Percentiles rank a stretch among this genome's conserved stretches.
phyloP scores from a whole-genome alignment of 1,284 basidiomycete genomes.

The Hortiboletus rubellus region DNA sequence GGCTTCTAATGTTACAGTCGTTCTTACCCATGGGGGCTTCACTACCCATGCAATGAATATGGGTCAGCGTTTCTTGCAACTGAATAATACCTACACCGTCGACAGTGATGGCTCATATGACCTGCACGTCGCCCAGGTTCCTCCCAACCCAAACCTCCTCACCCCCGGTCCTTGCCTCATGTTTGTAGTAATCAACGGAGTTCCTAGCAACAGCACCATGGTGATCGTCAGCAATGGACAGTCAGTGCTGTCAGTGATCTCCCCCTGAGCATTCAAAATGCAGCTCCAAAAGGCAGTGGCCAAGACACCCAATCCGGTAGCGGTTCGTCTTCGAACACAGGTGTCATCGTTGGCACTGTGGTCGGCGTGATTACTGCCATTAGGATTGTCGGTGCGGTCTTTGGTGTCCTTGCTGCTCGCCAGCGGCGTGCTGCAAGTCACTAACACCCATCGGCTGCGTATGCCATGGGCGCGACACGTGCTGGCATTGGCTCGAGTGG shows the following conservation, averaged over 20 bases:
- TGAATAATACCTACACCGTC: constrained; percentile 83
- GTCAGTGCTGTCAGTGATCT: constrained; percentile 45
- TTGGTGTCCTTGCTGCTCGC: constrained; percentile 48
- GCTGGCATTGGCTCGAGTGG: constrained; percentile 29
- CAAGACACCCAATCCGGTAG: background rate
- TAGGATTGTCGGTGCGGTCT: constrained; percentile 48
- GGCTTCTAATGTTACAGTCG: constrained; percentile 77
- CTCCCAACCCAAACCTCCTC: constrained; percentile 82
- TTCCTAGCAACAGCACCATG: constrained; percentile 79
- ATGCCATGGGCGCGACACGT: constrained; percentile 40
- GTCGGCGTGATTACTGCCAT: constrained; percentile 51
- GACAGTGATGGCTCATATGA: constrained; percentile 70
- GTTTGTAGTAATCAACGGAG: constrained; percentile 79
- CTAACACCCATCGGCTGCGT: constrained; percentile 36
- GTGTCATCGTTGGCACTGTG: constrained; percentile 50
- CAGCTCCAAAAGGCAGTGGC: constrained; percentile 23
- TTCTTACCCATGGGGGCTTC: constrained; percentile 85
- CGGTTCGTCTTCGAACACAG: constrained; percentile 37
- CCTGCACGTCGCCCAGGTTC: constrained; percentile 78
- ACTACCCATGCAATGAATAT: constrained; percentile 96
- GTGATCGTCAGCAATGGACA: constrained; percentile 80
- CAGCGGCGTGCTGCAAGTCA: constrained; percentile 42
- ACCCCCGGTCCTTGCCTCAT: constrained; percentile 84
- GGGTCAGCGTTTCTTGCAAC: constrained; percentile 77
- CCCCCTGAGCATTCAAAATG: constrained; percentile 40